Evolutionary conservation across 1,284 basidiomycete genomes (phyloP).

Genomic region (Waitea zeae): DNA sequence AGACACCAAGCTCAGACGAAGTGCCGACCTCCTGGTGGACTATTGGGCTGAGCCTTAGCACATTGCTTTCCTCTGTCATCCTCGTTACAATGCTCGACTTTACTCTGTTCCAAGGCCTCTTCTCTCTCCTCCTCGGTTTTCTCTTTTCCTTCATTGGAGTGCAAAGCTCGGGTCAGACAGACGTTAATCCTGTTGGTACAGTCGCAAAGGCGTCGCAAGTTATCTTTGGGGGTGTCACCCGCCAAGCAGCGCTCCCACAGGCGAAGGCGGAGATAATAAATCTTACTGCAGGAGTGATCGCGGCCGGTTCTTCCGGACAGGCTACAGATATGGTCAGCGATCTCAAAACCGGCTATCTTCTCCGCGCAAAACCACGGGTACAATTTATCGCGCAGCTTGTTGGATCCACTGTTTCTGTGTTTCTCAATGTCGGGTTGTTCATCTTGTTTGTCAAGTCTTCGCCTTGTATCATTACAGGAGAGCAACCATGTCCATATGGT

Average conservation of each 20-base stretch:
- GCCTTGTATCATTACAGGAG: conserved; percentile 56
- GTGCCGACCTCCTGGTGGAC: too few species aligned
- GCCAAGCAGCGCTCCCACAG: conserved; percentile 20
- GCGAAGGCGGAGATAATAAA: conserved; percentile 32
- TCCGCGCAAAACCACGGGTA: conserved; percentile 45
- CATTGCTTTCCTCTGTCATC: too few species aligned
- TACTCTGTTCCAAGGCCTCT: too few species aligned
- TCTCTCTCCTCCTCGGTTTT: too few species aligned
- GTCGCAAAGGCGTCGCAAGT: conserved; percentile 44
- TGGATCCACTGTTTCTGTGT: conserved; percentile 38
- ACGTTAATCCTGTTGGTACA: conserved; percentile 32
- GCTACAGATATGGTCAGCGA: conserved; percentile 59
- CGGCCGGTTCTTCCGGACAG: conserved; percentile 41
- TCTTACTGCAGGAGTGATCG: conserved; percentile 38
- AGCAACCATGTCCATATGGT: too few species aligned
- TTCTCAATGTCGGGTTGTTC: conserved; percentile 40
- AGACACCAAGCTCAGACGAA: too few species aligned
- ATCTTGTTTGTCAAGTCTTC: conserved; percentile 46
- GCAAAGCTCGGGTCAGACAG: too few species aligned
- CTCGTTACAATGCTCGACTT: too few species aligned
- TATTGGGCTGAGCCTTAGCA: too few species aligned
- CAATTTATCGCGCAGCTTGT: conserved; percentile 49
- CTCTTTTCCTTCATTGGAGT: too few species aligned
- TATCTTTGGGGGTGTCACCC: conserved; percentile 41
- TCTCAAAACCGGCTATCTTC: conserved; percentile 54